These are phyloP conservation scores for Cucumis melo DNA, from an alignment of 306 rosid species.

Conservation along the genomic window DNA sequence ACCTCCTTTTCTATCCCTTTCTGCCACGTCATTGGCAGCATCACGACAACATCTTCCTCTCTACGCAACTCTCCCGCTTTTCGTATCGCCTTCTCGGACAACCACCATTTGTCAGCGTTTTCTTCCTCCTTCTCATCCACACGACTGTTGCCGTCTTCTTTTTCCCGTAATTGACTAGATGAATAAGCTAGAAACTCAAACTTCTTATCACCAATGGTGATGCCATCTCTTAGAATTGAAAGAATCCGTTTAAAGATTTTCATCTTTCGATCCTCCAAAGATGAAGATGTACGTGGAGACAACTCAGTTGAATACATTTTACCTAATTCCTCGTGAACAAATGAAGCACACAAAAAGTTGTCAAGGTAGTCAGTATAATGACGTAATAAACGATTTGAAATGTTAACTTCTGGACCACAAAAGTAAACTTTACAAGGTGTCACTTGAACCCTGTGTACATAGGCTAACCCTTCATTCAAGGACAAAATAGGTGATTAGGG, in stretches of 20 bases:
- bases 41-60: too few species aligned
- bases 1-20: too few species aligned
- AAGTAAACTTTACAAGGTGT: slow-evolving; percentile 61
- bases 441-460: slow-evolving; percentile 59
- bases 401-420: slow-evolving; percentile 66
- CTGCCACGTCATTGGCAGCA: too few species aligned
- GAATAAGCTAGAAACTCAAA: slow-evolving; percentile 87
- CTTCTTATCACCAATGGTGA: slow-evolving; percentile 51
- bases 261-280: slow-evolving; percentile 27
- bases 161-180: slow-evolving; percentile 79
- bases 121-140: too few species aligned
- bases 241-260: slow-evolving; percentile 49
- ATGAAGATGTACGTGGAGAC: slow-evolving; percentile 31
- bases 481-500: slow-evolving; percentile 40
- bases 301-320: slow-evolving; percentile 53
- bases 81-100: too few species aligned
- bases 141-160: too few species aligned
- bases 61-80: too few species aligned
- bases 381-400: slow-evolving; percentile 80
- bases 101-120: too few species aligned
- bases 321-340: slow-evolving; percentile 73
- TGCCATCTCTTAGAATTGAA: slow-evolving; percentile 46
- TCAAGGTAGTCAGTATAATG: slow-evolving; percentile 20
- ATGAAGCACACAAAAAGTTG: slow-evolving; percentile 76
- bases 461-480: slow-evolving; percentile 55